Evolutionary conservation across 2,329 filamentous ascomycete species (phyloP).

Genomic region (Ilyonectria destructans): DNA sequence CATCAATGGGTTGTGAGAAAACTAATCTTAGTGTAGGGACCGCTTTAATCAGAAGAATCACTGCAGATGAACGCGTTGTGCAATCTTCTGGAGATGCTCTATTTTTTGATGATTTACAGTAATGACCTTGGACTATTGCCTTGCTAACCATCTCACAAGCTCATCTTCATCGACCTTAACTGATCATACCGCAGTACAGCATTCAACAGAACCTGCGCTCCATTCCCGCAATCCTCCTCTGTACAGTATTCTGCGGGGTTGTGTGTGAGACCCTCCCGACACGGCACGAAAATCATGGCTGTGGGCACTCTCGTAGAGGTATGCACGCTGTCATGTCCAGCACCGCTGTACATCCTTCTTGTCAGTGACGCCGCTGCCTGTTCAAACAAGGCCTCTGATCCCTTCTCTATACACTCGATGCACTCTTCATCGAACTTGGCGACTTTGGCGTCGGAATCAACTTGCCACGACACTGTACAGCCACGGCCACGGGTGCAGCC

Average conservation of each 20-base stretch:
- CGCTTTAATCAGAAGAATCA: no score
- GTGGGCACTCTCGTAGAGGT: constrained; percentile 41
- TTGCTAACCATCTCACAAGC: background rate
- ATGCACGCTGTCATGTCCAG: constrained; percentile 48
- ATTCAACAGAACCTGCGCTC: background rate
- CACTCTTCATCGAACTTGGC: constrained; percentile 70
- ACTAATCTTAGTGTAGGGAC: no score
- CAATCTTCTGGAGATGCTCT: no score
- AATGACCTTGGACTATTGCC: no score
- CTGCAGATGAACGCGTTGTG: no score
- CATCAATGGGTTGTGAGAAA: no score
- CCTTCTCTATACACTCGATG: constrained; percentile 59
- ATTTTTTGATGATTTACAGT: no score
- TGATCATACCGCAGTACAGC: constrained; percentile 6
- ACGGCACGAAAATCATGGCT: constrained; percentile 48
- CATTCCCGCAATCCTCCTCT: constrained; percentile 3
- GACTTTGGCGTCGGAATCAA: constrained; percentile 19
- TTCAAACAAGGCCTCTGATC: constrained; percentile 6
- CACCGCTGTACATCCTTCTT: constrained; percentile 44
- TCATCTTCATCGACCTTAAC: background rate
- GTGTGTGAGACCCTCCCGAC: constrained; percentile 46
- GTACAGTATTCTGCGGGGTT: constrained; percentile 34
- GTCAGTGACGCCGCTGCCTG: background rate
- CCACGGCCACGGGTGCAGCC: constrained; percentile 6
- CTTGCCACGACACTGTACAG: constrained; percentile 2